Base-by-base conservation (phyloP, 1,139 yeast species). In the Keqinozyma sinolaborantium region DNA sequence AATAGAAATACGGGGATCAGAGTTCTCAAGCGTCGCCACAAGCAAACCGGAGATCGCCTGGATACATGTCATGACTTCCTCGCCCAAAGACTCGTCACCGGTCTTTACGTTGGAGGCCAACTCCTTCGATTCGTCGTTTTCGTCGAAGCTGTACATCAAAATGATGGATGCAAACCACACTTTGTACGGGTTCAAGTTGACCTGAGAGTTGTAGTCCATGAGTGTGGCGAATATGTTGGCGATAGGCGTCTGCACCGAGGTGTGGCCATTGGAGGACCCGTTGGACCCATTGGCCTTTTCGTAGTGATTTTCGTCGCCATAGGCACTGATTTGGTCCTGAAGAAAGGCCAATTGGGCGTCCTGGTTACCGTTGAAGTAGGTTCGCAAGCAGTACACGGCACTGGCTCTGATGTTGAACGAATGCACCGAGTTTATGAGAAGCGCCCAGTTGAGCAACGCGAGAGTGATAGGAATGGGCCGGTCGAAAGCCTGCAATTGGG, bases 91-190 rank as follows among this genome's bases (percentile, higher is more conserved):
- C 12, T 65, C 74, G 38, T 77, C 79, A 4, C 95, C 95, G 9
- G 83, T 69, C n/a, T 64, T 64, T n/a, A 86, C 66, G 0, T 54
- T 51, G 30, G 77, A 60, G 0, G 85, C 73, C 20, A 71, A 44
- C 10, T 70, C 73, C 39, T 74, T 70, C 19, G 74, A 69, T 18
- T 70, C 78, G 6, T 65, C 67, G 35, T 66, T 65, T 28, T 77
- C 85, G 34, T 76, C 76, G 41, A 88, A 74, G 4, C 88, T 51
- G 36, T 75, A 76, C 34, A 84, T 64, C 25, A 92, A 51, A 3
- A 86, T 65, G 3, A 79, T 72, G 2, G 86, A 67, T 0, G 97
- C 80, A 60, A 92, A 90, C 95, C 96, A 94, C 1, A 79, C 62
- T 47, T 81, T 78, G 53, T 87, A 92, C 0, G 98, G 97, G 44